Conservation (phyloP, 371 early-diverging fungal species). For the Apophysomyces trapeziformis region DNA sequence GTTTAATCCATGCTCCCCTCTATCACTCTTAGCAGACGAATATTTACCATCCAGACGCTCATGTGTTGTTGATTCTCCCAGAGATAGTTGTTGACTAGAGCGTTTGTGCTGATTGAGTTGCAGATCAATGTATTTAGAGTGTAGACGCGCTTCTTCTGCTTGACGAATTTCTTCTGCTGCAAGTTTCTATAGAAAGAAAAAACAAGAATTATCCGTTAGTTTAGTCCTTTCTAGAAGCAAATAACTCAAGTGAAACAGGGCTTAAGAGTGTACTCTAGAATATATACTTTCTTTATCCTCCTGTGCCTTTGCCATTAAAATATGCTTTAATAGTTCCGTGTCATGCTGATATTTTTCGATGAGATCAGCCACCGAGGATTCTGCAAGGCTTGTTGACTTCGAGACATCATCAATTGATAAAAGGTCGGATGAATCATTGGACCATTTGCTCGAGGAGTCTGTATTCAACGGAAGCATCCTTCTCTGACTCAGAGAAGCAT, state of each 20-base stretch:
- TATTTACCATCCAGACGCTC: constrained; percentile 3
- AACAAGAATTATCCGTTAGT: background rate
- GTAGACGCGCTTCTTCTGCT: constrained; percentile 31
- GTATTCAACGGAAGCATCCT: constrained; percentile 6
- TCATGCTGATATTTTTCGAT: constrained; percentile 24
- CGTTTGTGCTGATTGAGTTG: constrained; percentile 23
- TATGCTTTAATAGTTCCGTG: constrained; percentile 24
- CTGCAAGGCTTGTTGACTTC: background rate
- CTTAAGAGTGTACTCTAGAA: background rate
- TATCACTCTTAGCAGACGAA: too few species aligned
- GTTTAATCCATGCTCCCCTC: too few species aligned
- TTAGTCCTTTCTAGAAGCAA: too few species aligned
- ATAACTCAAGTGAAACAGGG: background rate
- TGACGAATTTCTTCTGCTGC: constrained; percentile 34
- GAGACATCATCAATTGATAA: constrained; percentile 10
- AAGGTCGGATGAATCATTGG: constrained; percentile 3
- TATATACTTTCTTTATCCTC: constrained; percentile 27
- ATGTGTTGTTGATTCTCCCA: background rate
- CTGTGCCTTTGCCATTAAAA: constrained; percentile 27
- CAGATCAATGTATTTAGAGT: constrained; percentile 30
- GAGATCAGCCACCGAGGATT: constrained; percentile 18
- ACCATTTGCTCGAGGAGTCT: background rate
- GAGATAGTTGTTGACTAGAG: constrained; percentile 1
- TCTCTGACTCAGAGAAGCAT: background rate
- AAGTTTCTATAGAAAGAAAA: constrained; percentile 20